phyloP scores from a whole-genome alignment of 371 early-diverging fungal species.

The Syncephalastrum racemosum region DNA sequence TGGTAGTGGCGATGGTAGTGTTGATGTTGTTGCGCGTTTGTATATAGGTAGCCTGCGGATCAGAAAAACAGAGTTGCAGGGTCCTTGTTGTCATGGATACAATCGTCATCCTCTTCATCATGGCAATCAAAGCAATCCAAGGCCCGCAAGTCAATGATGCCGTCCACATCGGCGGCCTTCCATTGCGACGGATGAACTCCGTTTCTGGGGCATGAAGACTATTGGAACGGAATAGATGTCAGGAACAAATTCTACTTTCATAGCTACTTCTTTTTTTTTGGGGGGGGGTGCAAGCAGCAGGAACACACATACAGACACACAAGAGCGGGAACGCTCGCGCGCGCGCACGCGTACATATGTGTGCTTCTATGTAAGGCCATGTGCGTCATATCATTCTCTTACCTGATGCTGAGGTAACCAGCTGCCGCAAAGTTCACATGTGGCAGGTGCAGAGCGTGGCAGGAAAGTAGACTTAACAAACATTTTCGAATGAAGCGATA shows the following conservation, averaged over 20 bases:
- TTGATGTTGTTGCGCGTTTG: background rate
- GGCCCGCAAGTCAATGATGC: background rate
- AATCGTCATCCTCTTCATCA: conserved; percentile 1
- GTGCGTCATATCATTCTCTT: conserved; percentile 1
- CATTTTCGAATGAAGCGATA: too few relatives aligned
- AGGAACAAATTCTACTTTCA: background rate
- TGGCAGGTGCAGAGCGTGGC: conserved; percentile 17
- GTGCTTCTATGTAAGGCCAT: background rate
- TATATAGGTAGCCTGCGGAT: background rate
- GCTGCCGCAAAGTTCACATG: conserved; percentile 32
- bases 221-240: background rate
- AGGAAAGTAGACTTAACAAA: too few relatives aligned
- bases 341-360: too few relatives aligned
- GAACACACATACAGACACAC: too few relatives aligned
- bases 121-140: background rate
- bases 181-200: conserved; percentile 34
- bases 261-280: too few relatives aligned
- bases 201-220: conserved; percentile 27
- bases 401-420: conserved; percentile 31
- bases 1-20: background rate
- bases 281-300: too few relatives aligned
- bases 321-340: too few relatives aligned
- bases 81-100: conserved; percentile 8
- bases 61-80: background rate
- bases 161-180: conserved; percentile 5